Percentiles rank a stretch among this genome's conserved stretches.
Evolutionary conservation across 1,284 basidiomycete species (phyloP).

Genomic region (Pyrrhoderma noxium): DNA sequence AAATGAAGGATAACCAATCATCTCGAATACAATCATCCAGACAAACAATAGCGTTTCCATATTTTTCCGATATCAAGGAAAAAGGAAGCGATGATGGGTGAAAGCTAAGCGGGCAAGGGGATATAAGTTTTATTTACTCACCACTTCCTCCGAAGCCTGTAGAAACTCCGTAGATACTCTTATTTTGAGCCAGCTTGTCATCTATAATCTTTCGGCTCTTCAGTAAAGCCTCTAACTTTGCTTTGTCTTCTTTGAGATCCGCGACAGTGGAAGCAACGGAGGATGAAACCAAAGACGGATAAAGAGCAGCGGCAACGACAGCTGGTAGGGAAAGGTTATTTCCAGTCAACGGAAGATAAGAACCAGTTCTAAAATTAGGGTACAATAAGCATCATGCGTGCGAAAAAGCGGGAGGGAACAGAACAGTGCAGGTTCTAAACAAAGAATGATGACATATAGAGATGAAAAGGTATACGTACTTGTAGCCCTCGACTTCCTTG

Average conservation of each 20-base stretch:
- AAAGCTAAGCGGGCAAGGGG: no score
- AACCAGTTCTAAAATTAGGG: constrained; percentile 40
- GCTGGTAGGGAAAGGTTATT: constrained; percentile 65
- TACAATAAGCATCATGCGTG: not conserved
- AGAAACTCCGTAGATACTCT: constrained; percentile 74
- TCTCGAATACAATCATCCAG: no score
- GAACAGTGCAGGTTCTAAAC: not conserved
- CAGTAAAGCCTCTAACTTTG: constrained; percentile 41
- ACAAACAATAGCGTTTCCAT: not conserved
- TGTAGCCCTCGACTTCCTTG: constrained; percentile 47
- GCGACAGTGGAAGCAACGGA: constrained; percentile 36
- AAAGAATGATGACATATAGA: no score
- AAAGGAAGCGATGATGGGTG: no score
- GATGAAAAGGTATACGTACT: constrained; percentile 30
- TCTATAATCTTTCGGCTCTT: constrained; percentile 56
- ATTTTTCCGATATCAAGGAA: no score
- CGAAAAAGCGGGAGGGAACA: not conserved
- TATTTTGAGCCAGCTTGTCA: constrained; percentile 57
- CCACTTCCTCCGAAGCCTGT: constrained; percentile 79
- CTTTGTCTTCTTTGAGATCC: constrained; percentile 9
- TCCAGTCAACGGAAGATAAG: constrained; percentile 59
- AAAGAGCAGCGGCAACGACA: constrained; percentile 65
- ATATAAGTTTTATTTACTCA: constrained; percentile 26
- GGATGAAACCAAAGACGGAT: constrained; percentile 46
- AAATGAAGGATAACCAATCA: no score